Conservation (phyloP, 257 asterid genomes). For the Oldenlandia corymbosa region DNA sequence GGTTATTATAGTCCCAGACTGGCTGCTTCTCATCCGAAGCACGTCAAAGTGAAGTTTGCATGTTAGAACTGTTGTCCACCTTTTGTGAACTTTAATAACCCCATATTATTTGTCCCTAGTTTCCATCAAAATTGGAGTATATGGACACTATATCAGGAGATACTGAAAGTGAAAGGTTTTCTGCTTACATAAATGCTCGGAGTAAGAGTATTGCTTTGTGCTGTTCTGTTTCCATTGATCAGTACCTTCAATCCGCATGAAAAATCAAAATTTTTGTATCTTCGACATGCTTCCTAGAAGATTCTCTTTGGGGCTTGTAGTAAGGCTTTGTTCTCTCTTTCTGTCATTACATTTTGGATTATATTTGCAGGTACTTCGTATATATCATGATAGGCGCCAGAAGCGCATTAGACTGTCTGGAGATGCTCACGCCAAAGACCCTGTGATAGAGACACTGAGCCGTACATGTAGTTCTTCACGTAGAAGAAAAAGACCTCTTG, state of each 20-base stretch:
- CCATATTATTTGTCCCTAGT: not conserved
- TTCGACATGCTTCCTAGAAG: constrained; percentile 1
- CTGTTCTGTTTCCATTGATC: too few relatives aligned
- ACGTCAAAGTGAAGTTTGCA: too few relatives aligned
- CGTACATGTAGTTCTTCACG: constrained; percentile 33
- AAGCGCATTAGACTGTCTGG: constrained; percentile 41
- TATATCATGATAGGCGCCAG: constrained; percentile 61
- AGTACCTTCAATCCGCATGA: too few relatives aligned
- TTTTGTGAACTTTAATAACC: too few relatives aligned
- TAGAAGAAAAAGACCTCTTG: constrained; percentile 47
- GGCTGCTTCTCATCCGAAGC: too few relatives aligned
- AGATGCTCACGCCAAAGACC: constrained; percentile 34
- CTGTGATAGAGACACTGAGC: constrained; percentile 27
- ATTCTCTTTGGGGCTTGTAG: not conserved
- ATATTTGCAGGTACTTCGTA: constrained; percentile 72
- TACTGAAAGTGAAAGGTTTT: not conserved
- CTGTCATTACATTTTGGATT: not conserved
- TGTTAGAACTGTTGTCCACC: too few relatives aligned
- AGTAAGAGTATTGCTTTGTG: not conserved
- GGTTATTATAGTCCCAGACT: too few relatives aligned
- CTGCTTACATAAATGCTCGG: too few relatives aligned
- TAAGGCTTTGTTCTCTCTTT: not conserved
- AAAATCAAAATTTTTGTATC: too few relatives aligned
- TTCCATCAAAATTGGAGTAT: not conserved
- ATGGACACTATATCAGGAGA: not conserved